Base-by-base conservation (phyloP, 2,329 filamentous ascomycete genomes). In the Fusarium tanahbumbuense region DNA sequence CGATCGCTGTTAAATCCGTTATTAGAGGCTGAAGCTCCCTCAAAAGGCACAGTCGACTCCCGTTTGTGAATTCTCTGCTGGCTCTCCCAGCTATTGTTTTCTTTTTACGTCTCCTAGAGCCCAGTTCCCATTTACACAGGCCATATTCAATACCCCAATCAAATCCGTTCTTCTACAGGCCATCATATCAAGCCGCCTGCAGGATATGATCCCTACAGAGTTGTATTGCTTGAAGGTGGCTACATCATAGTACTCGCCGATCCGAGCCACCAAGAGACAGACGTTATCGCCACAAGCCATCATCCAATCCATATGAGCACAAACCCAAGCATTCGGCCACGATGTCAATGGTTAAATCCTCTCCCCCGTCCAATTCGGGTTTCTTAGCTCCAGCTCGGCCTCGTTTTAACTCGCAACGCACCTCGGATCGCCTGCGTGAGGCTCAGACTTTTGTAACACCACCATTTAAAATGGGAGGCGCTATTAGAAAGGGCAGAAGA, bases 341-440 rank as follows among this genome's bases (percentile, higher is more conserved):
- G 50, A 76, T 76, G 74, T 62, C 70, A 47, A 52, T 60, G 52
- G 58, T 69, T 63, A 69, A 69, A 65, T 59, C 61, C 40, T 64
- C 70, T 62, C 37, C 71, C 69, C 60, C 74, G 30, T 52, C 62
- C 58, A 55, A 62, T 58, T 47, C 64, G 49, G 65, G 56, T 20
- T 63, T 71, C 60, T 32, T 68, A 28, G 60, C 49, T 61, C 76
- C 78, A 27, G 67, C 67, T 37, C 83, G 85, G 20, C 86, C 85
- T 32, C 79, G 75, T 46, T 87, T 87, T 76, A 85, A 87, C 76
- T 84, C 84, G 2, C 81, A 81, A 56, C 74, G 81, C 60, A 87
- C 85, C 5, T 81, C 83, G 56, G 84, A 87, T 73, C 83, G 85
- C 44, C 76, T 87, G 40, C 82, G 85, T 67, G 85, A 87, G 73